Percentiles rank a stretch among this genome's conserved stretches.
These are phyloP conservation scores for Mediolabrus comicus DNA, from an alignment of 108 stramenopile genomes.

Conservation along the genomic window DNA sequence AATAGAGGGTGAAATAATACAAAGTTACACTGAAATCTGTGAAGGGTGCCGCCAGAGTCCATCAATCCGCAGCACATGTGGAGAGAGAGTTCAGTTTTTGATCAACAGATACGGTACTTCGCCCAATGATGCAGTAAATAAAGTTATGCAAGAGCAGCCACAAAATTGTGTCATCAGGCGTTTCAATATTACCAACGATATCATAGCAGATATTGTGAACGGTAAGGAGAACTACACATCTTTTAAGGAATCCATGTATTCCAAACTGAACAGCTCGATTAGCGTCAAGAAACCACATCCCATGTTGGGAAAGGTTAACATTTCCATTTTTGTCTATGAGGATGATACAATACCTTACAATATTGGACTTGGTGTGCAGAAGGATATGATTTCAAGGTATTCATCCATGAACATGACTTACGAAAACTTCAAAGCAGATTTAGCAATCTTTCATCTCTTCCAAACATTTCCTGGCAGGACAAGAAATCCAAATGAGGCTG, in stretches of 20 bases:
- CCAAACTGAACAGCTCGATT: neutral
- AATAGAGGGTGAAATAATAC: too few relatives aligned
- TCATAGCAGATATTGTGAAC: neutral
- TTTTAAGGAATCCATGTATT: neutral
- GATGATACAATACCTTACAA: neutral
- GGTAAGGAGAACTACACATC: neutral
- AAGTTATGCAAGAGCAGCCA: neutral
- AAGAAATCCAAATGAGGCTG: slow-evolving; percentile 20
- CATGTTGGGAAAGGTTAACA: neutral
- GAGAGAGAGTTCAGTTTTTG: neutral
- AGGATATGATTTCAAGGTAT: neutral
- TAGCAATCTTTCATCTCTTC: slow-evolving; percentile 19
- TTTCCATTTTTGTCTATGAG: neutral
- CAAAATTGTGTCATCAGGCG: neutral
- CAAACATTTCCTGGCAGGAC: slow-evolving; percentile 21
- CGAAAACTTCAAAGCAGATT: neutral
- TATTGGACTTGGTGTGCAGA: neutral
- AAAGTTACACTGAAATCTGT: too few relatives aligned
- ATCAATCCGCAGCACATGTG: neutral
- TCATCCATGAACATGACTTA: neutral
- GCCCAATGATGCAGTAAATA: neutral
- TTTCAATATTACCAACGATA: neutral
- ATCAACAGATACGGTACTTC: neutral
- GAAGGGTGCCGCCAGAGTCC: too few relatives aligned
- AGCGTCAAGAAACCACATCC: neutral